Percentiles rank a stretch among this genome's conserved stretches.
Conservation (phyloP, 106 monocot genomes). For the Cymbidium sinense region DNA sequence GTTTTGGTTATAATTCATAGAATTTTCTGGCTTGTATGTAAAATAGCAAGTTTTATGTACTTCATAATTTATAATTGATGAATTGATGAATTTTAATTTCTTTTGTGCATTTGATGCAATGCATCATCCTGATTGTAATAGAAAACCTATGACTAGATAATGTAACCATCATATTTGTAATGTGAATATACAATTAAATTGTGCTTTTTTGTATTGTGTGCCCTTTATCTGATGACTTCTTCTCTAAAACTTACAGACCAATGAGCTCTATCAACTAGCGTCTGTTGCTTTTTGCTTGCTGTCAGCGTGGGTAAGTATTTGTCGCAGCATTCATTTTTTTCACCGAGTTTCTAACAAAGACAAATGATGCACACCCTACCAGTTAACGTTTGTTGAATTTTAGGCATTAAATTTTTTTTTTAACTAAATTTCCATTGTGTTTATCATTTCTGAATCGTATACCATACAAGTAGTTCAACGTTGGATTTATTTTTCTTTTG, state of each 20-base stretch:
- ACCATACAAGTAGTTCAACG: neutral
- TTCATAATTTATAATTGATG: no score
- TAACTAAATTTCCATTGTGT: neutral
- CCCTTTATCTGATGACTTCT: neutral
- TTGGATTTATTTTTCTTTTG: neutral
- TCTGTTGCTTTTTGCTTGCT: slow-evolving; percentile 88
- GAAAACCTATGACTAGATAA: no score
- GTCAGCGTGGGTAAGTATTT: slow-evolving; percentile 77
- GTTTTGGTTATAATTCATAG: no score
- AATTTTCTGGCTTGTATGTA: no score
- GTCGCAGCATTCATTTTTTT: neutral
- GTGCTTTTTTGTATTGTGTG: neutral
- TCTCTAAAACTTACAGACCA: slow-evolving; percentile 52
- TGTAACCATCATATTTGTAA: neutral
- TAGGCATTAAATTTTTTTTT: neutral
- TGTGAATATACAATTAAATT: neutral
- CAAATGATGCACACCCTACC: neutral
- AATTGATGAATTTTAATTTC: no score
- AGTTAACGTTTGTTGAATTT: neutral
- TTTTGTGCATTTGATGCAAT: no score
- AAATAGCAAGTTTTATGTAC: no score
- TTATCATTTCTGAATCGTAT: neutral
- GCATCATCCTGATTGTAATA: no score
- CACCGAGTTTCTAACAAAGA: neutral
- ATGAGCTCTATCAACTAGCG: slow-evolving; percentile 92